Evolutionary conservation across 2,329 filamentous ascomycete genomes (phyloP).

Genomic region (Zymoseptoria ardabiliae): DNA sequence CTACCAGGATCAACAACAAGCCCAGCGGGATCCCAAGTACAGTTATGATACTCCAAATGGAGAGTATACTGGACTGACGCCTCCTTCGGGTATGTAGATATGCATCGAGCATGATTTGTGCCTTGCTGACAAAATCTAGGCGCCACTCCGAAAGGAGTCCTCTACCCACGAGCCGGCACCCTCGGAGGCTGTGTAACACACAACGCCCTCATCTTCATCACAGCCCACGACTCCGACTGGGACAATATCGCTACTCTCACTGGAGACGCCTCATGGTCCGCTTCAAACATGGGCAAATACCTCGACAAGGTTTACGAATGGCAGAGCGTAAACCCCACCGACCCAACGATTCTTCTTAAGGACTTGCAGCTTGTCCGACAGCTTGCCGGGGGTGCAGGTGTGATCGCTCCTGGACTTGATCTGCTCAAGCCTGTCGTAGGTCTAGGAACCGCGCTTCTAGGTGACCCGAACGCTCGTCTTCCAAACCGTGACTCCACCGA

Average conservation of each 20-base stretch:
- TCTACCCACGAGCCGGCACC: constrained; percentile 52
- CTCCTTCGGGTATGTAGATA: constrained; percentile 38
- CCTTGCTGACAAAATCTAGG: no score
- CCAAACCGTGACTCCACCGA: constrained; percentile 39
- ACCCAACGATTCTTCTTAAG: constrained; percentile 16
- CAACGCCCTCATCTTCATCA: constrained; percentile 53
- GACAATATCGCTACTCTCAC: constrained; percentile 51
- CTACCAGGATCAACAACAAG: constrained; percentile 48
- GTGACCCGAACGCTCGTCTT: constrained; percentile 39
- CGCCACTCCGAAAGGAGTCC: constrained; percentile 46
- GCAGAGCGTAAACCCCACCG: constrained; percentile 17
- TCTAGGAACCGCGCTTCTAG: constrained; percentile 30
- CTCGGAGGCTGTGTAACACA: constrained; percentile 54
- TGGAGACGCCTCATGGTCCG: constrained; percentile 52
- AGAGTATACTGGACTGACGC: constrained; percentile 46
- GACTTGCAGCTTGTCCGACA: constrained; percentile 17
- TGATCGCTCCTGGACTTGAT: constrained; percentile 22
- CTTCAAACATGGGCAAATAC: constrained; percentile 52
- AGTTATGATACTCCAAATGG: constrained; percentile 41
- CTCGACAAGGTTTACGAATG: constrained; percentile 45
- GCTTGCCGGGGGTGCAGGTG: constrained; percentile 16
- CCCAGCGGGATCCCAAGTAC: constrained; percentile 52
- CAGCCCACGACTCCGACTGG: constrained; percentile 54
- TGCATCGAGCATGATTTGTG: no score
- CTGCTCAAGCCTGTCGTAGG: constrained; percentile 37